Evolutionary conservation across 2,329 filamentous ascomycete species (phyloP).

Genomic region (Macrophomina tecta): DNA sequence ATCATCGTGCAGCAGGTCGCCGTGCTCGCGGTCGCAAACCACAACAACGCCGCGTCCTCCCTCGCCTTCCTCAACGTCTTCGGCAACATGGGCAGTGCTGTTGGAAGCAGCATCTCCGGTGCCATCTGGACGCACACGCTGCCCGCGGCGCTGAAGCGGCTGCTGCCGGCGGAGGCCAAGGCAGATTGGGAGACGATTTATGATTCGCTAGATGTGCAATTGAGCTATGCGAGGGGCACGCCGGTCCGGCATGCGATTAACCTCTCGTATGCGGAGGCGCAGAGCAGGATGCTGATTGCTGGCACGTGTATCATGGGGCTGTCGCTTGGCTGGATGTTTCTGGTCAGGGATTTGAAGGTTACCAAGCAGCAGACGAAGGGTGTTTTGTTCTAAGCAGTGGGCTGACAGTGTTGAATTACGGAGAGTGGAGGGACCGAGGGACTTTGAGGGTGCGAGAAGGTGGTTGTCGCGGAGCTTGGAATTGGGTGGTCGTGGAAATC

Average conservation of each 20-base stretch:
- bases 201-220: slow-evolving; percentile 59
- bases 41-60: slow-evolving; percentile 67
- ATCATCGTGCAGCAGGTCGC: slow-evolving; percentile 32
- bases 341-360: slow-evolving; percentile 31
- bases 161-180: slow-evolving; percentile 54
- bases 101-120: slow-evolving; percentile 59
- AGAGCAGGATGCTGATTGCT: slow-evolving; percentile 40
- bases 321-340: slow-evolving; percentile 28
- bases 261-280: slow-evolving; percentile 43
- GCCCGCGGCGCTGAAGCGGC: slow-evolving; percentile 53
- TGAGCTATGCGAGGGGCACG: slow-evolving; percentile 58
- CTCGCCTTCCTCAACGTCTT: slow-evolving; percentile 67
- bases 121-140: slow-evolving; percentile 71
- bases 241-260: slow-evolving; percentile 53
- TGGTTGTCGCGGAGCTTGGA: no score
- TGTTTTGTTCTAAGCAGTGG: slow-evolving; percentile 28
- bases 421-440: background rate
- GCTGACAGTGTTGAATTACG: slow-evolving; percentile 26
- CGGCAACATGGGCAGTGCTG: slow-evolving; percentile 57
- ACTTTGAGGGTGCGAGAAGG: no score
- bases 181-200: slow-evolving; percentile 52
- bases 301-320: slow-evolving; percentile 29
- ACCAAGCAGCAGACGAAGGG: slow-evolving; percentile 30
- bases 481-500: no score
- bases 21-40: slow-evolving; percentile 35